Base-by-base conservation (phyloP, 305 asterid genomes). In the Fraxinus nigra region DNA sequence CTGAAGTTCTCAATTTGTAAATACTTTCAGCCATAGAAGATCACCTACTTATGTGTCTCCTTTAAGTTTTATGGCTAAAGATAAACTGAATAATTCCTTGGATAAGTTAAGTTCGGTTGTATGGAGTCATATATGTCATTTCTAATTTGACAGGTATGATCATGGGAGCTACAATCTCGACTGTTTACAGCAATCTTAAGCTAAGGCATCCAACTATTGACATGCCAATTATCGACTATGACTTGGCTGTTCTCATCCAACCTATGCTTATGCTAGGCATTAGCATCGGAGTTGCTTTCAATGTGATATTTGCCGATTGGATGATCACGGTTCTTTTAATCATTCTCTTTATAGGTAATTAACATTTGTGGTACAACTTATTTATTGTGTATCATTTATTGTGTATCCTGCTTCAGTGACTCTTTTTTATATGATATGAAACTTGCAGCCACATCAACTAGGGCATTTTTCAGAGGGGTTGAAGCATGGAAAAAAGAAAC, bases 251-350 rank as follows among this genome's bases (percentile, higher is more conserved):
- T 82, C 97, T 95, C 61, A 95, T 95, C 85, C 99, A 95, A 85
- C 99, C 99, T 69, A 94, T 95, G 99, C 97, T 95, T 86, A 95
- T 95, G 99, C 87, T 95, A 20, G 99, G 99, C 75, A 95, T 95
- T 78, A 95, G 99, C 85, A 83, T 94, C 16, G 99, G 99, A 85
- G 99, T 95, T 80, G 84, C 97, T 82, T 92, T 94, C 86, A 95
- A 95, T 85, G 99, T 95, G 32, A 7, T 94, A 28, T 94, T 94
- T 87, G 97, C 97, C 18, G 97, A 94, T 84, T 95, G 99, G 98
- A 94, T 95, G 98, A 95, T 95, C 72, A 93, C 98, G 9, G 93
- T 93, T 83, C 95, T 95, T 82, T 90, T 94, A 54, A 95, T 94
- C 22, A 1, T 94, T 86, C 98, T 94, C 87, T 95, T 95, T 86